Evolutionary conservation across 1,284 basidiomycete genomes (phyloP), one percentile per base, ranked within the genome.

Genomic region (Boletus chippewaensis): DNA sequence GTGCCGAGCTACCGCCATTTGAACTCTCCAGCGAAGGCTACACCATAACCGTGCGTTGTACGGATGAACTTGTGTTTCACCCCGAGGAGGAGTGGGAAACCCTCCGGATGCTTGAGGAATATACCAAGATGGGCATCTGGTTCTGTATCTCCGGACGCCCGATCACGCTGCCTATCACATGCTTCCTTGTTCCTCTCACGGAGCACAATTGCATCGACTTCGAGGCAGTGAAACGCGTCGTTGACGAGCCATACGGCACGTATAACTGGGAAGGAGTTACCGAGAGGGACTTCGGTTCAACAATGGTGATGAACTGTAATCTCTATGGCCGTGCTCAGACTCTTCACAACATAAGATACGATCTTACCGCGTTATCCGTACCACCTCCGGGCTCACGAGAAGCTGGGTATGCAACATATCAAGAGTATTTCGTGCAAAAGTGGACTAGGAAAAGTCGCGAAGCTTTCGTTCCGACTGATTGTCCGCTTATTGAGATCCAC

Each of bases 171-270:
- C 74, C 74, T 15, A 68, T 80, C 45, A 77, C 78, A 49, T 75
- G 80, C 57, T 87, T 78, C 65, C 66, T 89, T 29, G 77, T 85
- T 28, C 85, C 84, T 16, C 66, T 88, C 50, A 74, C 70, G 26
- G 63, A 66, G 46, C 67, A 70, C 34, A 58, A 63, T 13, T 70
- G 73, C 45, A 74, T 80, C 18, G 82, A 90, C 67, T 84, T 79
- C 55, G 62, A 70, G 5, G 71, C 71, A 0, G 82, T 89, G 56
- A 63, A 76, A 36, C 61, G 63, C 9, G 66, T 83, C 16, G 61
- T 83, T 46, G 50, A 65, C 5, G 61, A 78, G 50, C 79, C 80
- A 2, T 68, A 64, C 15, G 82, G 83, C 18, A 70, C 65, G 22
- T 64, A 62, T 24, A 73, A 86, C 59, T 86, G 84, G 84, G 68